Percentiles rank a stretch among this genome's conserved stretches.
Evolutionary conservation across 768 basidiomycete species (phyloP).

Genomic region (Boletus bicolor): DNA sequence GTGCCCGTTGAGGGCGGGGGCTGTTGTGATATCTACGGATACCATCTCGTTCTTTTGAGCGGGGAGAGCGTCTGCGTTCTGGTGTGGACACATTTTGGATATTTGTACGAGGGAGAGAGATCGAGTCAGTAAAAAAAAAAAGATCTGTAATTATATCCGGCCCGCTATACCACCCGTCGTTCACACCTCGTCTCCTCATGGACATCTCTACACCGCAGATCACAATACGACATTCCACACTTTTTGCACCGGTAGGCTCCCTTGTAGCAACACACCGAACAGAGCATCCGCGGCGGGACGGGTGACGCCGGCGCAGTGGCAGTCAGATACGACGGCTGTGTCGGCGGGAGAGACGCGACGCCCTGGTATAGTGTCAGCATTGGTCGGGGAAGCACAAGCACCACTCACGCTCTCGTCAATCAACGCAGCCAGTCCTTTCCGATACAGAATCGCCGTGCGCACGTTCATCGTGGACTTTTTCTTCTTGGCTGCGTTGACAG

Average conservation of each 20-base stretch:
- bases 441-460: slow-evolving; percentile 75
- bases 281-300: slow-evolving; percentile 68
- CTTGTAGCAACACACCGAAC: slow-evolving; percentile 87
- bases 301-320: slow-evolving; percentile 56
- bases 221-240: slow-evolving; percentile 77
- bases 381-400: background rate
- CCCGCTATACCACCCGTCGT: slow-evolving; percentile 53
- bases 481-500: slow-evolving; percentile 38
- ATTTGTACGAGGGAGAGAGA: background rate
- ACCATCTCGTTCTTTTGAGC: slow-evolving; percentile 64
- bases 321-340: slow-evolving; percentile 68
- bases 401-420: slow-evolving; percentile 78
- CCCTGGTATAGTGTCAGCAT: slow-evolving; percentile 41
- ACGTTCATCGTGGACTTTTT: slow-evolving; percentile 83
- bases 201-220: slow-evolving; percentile 64
- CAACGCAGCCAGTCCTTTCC: slow-evolving; percentile 70
- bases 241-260: slow-evolving; percentile 75
- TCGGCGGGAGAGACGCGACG: slow-evolving; percentile 49
- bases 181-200: slow-evolving; percentile 84
- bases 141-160: background rate
- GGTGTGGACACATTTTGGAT: slow-evolving; percentile 49
- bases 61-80: slow-evolving; percentile 47
- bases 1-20: slow-evolving; percentile 42
- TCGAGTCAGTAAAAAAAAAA: slow-evolving; percentile 12
- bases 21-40: slow-evolving; percentile 41